These are phyloP conservation scores for Aspergillus ostianus DNA, from an alignment of 495 filamentous ascomycete genomes.

Conservation along the genomic window DNA sequence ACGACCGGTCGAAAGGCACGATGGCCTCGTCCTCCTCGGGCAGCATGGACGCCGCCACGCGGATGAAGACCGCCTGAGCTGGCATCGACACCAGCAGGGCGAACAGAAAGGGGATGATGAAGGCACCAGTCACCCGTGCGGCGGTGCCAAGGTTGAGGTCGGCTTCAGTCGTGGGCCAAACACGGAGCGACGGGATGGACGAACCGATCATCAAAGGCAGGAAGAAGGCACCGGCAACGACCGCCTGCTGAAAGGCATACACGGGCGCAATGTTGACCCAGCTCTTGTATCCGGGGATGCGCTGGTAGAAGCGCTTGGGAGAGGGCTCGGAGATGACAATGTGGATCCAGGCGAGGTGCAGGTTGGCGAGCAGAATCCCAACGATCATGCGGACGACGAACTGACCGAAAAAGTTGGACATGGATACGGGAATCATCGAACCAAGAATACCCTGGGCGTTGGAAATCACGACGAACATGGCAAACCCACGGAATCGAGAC, in stretches of 20 bases:
- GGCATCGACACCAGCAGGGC: constrained; percentile 57
- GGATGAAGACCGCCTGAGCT: constrained; percentile 59
- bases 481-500: constrained; percentile 59
- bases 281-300: constrained; percentile 43
- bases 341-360: constrained; percentile 59
- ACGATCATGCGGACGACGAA: constrained; percentile 39
- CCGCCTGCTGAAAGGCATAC: constrained; percentile 40
- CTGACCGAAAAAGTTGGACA: constrained; percentile 29
- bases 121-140: constrained; percentile 32
- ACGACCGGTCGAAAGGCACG: constrained; percentile 73
- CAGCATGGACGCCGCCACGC: constrained; percentile 70
- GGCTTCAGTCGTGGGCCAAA: constrained; percentile 20
- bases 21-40: constrained; percentile 68
- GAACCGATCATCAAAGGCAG: constrained; percentile 35
- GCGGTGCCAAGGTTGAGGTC: constrained; percentile 22
- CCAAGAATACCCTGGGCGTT: constrained; percentile 31
- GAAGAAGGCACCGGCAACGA: constrained; percentile 35
- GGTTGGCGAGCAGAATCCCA: constrained; percentile 44
- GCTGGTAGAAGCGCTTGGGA: constrained; percentile 48
- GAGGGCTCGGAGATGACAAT: constrained; percentile 58
- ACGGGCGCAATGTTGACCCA: constrained; percentile 54
- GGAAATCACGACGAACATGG: constrained; percentile 32
- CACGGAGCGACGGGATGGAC: constrained; percentile 20
- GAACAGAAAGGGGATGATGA: constrained; percentile 35
- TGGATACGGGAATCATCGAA: constrained; percentile 26